phyloP scores from a whole-genome alignment of 163 green algal genomes.

The Chlamydomonas reinhardtii region DNA sequence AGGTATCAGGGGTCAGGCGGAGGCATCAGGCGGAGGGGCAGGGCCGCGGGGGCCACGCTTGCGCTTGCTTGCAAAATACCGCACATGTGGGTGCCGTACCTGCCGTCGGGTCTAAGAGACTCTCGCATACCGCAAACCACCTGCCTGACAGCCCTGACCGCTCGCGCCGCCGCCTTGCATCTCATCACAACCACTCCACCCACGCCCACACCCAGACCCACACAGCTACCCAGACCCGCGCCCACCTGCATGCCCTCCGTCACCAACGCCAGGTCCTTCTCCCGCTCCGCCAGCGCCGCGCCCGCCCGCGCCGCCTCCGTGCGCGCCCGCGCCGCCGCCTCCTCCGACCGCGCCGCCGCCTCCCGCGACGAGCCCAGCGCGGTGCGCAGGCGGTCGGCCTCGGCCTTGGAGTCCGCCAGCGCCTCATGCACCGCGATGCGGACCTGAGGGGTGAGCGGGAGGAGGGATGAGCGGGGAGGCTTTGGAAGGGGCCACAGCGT shows the following conservation, averaged over 20 bases:
- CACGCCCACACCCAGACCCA: too few relatives aligned
- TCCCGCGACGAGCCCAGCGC: constrained; percentile 23
- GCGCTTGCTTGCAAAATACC: too few relatives aligned
- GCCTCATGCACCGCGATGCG: constrained; percentile 51
- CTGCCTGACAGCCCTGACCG: too few relatives aligned
- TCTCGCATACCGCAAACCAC: too few relatives aligned
- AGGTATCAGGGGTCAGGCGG: too few relatives aligned
- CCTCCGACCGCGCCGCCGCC: constrained; percentile 41
- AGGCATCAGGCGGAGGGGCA: too few relatives aligned
- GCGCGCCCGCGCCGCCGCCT: constrained; percentile 41
- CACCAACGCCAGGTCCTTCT: constrained; percentile 52
- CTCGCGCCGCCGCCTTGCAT: too few relatives aligned
- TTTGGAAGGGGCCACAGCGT: neutral
- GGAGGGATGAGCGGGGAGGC: neutral
- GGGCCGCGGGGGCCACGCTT: too few relatives aligned
- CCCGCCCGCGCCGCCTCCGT: constrained; percentile 35
- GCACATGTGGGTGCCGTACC: too few relatives aligned
- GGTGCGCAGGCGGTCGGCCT: constrained; percentile 51
- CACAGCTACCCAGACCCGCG: too few relatives aligned
- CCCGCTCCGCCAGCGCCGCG: constrained; percentile 57
- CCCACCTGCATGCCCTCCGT: constrained; percentile 51
- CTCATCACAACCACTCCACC: too few relatives aligned
- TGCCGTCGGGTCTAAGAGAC: too few relatives aligned
- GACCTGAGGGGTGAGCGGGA: neutral
- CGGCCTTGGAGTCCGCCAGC: constrained; percentile 4